A percentile compares a stretch with the other conserved stretches of the same genome.
Conservation (phyloP, 1,284 basidiomycete genomes). For the Apiotrichum veenhuisii region DNA sequence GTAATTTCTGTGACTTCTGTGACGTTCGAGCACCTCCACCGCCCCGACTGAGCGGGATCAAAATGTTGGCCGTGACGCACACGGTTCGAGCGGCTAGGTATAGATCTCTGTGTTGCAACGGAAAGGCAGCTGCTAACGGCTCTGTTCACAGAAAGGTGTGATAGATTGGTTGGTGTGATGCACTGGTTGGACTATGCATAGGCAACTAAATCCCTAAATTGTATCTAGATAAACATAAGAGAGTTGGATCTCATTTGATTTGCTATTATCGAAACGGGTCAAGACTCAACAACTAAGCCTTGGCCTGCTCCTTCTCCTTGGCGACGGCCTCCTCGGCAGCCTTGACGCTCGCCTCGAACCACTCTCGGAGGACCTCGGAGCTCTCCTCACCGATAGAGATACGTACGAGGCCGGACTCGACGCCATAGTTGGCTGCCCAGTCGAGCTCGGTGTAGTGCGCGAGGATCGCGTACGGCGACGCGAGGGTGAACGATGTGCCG, state of each 20-base stretch:
- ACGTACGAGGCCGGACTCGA: constrained; percentile 78
- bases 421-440: constrained; percentile 85
- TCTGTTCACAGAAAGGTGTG: no score
- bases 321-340: constrained; percentile 49
- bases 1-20: not conserved
- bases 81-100: no score
- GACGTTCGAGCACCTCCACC: not conserved
- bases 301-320: constrained; percentile 4
- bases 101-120: no score
- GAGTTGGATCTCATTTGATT: constrained; percentile 2
- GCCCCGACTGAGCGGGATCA: not conserved
- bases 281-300: not conserved
- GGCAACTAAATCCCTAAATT: not conserved
- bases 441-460: constrained; percentile 88
- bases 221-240: constrained; percentile 6
- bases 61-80: not conserved
- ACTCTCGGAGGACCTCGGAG: constrained; percentile 57
- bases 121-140: no score
- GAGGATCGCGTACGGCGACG: constrained; percentile 87
- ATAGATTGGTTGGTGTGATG: not conserved
- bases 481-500: constrained; percentile 94
- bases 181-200: constrained; percentile 9
- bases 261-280: not conserved
- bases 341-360: constrained; percentile 64
- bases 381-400: constrained; percentile 90